Base-by-base conservation (phyloP, 1,284 basidiomycete species). In the Irpex sp. region DNA sequence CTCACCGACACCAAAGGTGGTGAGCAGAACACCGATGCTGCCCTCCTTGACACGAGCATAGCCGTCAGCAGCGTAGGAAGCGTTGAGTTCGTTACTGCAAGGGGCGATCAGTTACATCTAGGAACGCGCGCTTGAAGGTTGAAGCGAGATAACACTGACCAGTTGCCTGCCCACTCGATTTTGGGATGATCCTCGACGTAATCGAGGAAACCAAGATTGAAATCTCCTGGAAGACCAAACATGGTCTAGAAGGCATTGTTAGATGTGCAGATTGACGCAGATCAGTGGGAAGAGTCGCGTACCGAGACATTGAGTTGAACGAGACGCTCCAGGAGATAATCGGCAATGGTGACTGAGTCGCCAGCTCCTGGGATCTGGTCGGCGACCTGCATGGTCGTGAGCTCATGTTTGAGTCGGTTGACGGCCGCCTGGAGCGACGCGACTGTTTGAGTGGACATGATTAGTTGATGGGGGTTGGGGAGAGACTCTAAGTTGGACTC, bases 181-280 rank as follows among this genome's bases (percentile, higher is more conserved):
- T 75, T 79, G 2, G 86, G 81, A 71, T 94, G 85, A 67, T 92
- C 89, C 75, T 98, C 95, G 65, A 97, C 83, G 61, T 92, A 85
- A 75, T 98, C 95, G 88, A 90, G 71, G 73, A 90, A 88, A 15
- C 75, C 91, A 55, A 97, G 85, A 75, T 97, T 97, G 75, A 95
- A 98, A 76, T 97, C 95, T 49, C 95, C 95, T 4, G 95, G 94
- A 0, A 96, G 86, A 39, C 95, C 95, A 67, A 96, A 96, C 78
- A 96, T 84, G 57, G 81, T 81, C 84, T 89, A 65, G 57, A 17
- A 70, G 60, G 64, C 73, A 4, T 47, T 37, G 5, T 39, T 19
- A 13, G 17, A 15, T 36, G 15, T 13, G 9, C 51, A 6, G 43
- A 47, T 17, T 15, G 53, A 8, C 51, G 43, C 3, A 19, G 54